Evolutionary conservation across 441 rosid species (phyloP), one percentile per base, ranked within the genome.

Genomic region (Euphorbia schlechtendalii): DNA sequence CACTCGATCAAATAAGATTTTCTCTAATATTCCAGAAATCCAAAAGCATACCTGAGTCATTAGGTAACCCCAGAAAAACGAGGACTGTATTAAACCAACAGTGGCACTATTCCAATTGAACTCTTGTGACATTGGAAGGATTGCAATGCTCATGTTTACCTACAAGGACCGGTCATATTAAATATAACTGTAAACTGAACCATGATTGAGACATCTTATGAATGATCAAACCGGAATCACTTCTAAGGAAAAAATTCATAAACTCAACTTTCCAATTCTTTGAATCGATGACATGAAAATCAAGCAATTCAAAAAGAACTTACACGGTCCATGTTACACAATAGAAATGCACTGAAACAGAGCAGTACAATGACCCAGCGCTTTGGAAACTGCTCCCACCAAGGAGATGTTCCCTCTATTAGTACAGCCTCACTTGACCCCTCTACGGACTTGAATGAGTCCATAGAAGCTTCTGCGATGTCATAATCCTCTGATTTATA

Each of bases 81-180:
- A 93, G 68, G 99, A 93, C 80, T 90, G 99, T 73, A 93, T 93
- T 76, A 88, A 80, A 75, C 99, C 99, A 78, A 93, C 92, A 8
- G 99, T 93, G 66, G 99, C 87, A 76, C 96, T 90, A 77, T 84
- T 88, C 99, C 99, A 93, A 66, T 80, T 87, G 76, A 78, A 93
- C 84, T 93, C 89, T 80, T 87, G 73, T 46, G 97, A 93, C 99
- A 93, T 93, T 38, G 99, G 97, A 75, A 93, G 97, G 64, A 93
- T 88, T 17, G 99, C 99, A 79, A 90, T 90, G 84, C 99, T 93
- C 97, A 90, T 93, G 78, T 93, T 93, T 71, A 93, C 99, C 99
- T 93, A 73, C 73, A 80, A 55, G 61, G 51, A 74, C 27, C 51
- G 40, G 76, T 52, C 67, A 65, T 34, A 27, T 54, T 27, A 25